Base-by-base conservation (phyloP, 2,329 filamentous ascomycete genomes). In the Dothiorella sarmentorum region DNA sequence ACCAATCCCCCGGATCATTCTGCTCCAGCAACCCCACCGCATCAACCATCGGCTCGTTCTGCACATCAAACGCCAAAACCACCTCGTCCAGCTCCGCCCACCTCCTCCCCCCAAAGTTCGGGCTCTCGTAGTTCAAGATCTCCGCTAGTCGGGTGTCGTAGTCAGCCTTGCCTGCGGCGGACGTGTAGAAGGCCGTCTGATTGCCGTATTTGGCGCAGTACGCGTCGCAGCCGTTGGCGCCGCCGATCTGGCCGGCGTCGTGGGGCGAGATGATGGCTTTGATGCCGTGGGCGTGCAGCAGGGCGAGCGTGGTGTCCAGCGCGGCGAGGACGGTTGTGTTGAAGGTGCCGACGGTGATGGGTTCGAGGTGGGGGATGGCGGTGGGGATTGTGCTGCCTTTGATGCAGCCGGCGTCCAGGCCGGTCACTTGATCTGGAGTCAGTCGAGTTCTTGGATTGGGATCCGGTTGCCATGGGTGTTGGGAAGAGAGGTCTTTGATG, bases 311-410 rank as follows among this genome's bases (percentile, higher is more conserved):
- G 29, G 55, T 49, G 22, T 64, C 61, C 7, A 63, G 58, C 13
- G 52, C 44, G 26, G 58, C 56, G 37, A 64, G 61, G 18, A 64
- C 62, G 5, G 45, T 59, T 13, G 60, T 61, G 44, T 63, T 38
- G 40, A 57, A 62, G 7, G 11, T 22, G 7, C 53, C 43, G 20
- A 59, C 43, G 13, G 27, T 53, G 26, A 51, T 33, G 27, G 59
- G 45, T 44, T 64, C 61, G 29, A 64, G 60, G 37, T 20, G 27
- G 2, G 44, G 44, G 26, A 49, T 10, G 3, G 27, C 9, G 26
- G 31, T 59, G 3, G 60, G 53, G 42, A 67, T 47, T 7, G 62
- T 65, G 64, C 67, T 70, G 22, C 67, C 68, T 59, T 71, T 71
- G 27, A 65, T 59, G 56, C 68, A 71, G 3, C 61, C 61, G 4